Base-by-base conservation (phyloP, 805 yeast species). In the Candida maris region DNA sequence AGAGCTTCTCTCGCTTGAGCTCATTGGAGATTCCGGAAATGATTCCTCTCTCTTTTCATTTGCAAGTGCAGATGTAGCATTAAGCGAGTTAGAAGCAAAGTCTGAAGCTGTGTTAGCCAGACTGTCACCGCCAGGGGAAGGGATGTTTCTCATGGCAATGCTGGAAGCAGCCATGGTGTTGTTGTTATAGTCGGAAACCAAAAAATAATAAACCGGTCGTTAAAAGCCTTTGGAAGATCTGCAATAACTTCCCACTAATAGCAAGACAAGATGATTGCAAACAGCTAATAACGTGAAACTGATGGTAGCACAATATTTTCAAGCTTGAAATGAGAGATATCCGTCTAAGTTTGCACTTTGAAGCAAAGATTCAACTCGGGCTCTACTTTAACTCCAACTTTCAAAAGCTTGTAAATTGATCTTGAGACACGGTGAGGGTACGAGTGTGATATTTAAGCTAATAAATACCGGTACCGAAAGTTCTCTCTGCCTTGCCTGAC, bases 281-380 rank as follows among this genome's bases (percentile, higher is more conserved):
- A 42, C 32, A 45, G 48, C 51, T 41, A 37, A 39, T 42, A 44
- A 45, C 49, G 47, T 44, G 48, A 40, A 34, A 30, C 36, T 31
- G 37, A 43, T 43, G 42, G 47, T 43, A 44, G 40, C 46, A 45
- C 48, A 42, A 46, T 32, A 40, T 36, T 33, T 32, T 41, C 50
- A 48, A 43, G 47, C 50, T 48, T 51, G 56, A 44, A 57, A 46
- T 39, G 62, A 52, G 61, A 49, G 62, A 58, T 55, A 56, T 52
- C 63, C 63, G 61, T 58, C 63, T 48, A 58, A 51, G 61, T 57
- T 46, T 38, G 30, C 20, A 27, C 32, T 36, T 21, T 17, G 22
- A 22, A 20, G n/a, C 6, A 24, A 38, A 20, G 35, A 29, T 15
- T 19, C 35, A 38, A 50, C 55, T 50, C 55, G 49, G 55, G 55